Evolutionary conservation across 345 rosid species (phyloP), one percentile per base, ranked within the genome.

Genomic region (Brassica cretica): DNA sequence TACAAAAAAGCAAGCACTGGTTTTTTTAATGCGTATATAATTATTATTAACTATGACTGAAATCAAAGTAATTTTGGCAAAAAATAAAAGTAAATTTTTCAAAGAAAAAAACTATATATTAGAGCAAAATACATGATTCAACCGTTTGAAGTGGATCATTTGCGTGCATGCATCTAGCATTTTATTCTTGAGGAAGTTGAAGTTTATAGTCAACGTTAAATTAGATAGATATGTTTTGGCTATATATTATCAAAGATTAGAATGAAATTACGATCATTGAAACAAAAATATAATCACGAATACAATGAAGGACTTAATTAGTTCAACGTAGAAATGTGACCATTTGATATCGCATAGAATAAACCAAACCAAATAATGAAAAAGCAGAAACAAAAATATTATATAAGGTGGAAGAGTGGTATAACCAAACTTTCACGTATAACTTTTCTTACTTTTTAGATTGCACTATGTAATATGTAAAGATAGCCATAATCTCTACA

Each of bases 391-490:
- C 35, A 30, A 39, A 53, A 60, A 21, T 9, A 78, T 66, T 65
- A 56, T 71, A 41, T 60, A 44, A 10, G 41, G 41, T 71, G 81
- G 72, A 77, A 71, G 76, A 64, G 33, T 2, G 32, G 21, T 59
- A 59, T 64, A 37, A 19, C 5, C 66, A 16, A 66, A 66, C 21
- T 8, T 72, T 78, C 49, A 59, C 11, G 9, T 32, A 58, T 30
- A 5, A 72, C 46, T 73, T 44, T 72, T 77, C 21, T 30, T 15
- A 55, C 59, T 72, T 77, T 78, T 66, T 59, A 72, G 55, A 58
- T 78, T 78, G 81, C 81, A 72, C 69, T 78, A 59, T 66, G 77
- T 46, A 72, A 72, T 72, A 66, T 59, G 76, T 30, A 44, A 72
- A 62, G 62, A 35, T 76, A 66, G 5, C 29, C 33, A 61, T 30